Conservation (phyloP, 164 flowering plant genomes). For the Liquidambar formosana region DNA sequence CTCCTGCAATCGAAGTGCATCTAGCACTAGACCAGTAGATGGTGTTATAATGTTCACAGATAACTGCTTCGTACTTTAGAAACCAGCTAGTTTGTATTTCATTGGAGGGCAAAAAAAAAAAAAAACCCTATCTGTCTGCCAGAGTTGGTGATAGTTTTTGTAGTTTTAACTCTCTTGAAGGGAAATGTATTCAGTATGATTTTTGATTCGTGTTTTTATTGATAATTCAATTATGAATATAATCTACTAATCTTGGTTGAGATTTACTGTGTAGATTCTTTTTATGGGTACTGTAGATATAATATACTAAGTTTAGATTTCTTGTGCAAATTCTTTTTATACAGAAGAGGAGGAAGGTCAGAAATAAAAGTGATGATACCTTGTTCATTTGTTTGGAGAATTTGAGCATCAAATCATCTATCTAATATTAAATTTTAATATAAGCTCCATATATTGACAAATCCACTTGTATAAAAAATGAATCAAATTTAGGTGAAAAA, state of each 20-base stretch:
- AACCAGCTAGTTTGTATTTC: conserved; percentile 1
- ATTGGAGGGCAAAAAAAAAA: background rate
- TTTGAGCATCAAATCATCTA: background rate
- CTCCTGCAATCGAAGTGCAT: conserved; percentile 40
- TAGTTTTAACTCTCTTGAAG: background rate
- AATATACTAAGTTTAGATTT: no score
- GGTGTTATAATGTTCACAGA: conserved; percentile 2
- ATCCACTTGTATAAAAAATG: no score
- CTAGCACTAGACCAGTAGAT: conserved; percentile 14
- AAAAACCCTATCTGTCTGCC: background rate
- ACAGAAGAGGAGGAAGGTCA: no score
- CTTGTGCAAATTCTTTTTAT: no score
- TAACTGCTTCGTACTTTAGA: background rate
- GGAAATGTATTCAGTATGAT: background rate
- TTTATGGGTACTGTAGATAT: background rate
- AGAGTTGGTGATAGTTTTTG: background rate
- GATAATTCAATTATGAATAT: background rate
- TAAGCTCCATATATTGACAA: background rate
- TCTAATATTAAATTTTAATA: background rate
- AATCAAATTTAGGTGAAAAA: no score
- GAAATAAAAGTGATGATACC: background rate
- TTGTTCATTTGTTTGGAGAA: background rate
- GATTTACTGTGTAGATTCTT: background rate
- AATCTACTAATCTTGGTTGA: background rate
- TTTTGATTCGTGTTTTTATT: background rate